Evolutionary conservation across 352 stramenopile species (phyloP).

Genomic region (Globisporangium abappressorium): DNA sequence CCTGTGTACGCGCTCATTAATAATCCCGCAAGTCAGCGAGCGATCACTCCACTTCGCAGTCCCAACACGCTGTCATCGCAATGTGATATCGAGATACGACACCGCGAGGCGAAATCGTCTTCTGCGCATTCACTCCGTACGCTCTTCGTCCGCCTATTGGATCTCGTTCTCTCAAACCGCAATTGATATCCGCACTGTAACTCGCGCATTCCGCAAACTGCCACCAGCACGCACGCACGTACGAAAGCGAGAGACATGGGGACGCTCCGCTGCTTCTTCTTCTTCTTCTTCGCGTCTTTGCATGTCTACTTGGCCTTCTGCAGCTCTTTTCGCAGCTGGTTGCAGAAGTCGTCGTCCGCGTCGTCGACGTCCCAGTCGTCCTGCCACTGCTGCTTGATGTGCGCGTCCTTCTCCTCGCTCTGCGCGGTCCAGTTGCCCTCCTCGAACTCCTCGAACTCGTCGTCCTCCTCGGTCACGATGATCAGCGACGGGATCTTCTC

Average conservation of each 20-base stretch:
- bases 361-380: constrained; percentile 92
- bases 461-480: constrained; percentile 84
- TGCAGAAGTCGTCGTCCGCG: constrained; percentile 92
- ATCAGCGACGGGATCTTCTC: constrained; percentile 72
- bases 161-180: background rate
- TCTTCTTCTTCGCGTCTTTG: background rate
- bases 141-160: background rate
- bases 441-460: constrained; percentile 90
- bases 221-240: background rate
- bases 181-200: background rate
- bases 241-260: background rate
- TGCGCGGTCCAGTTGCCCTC: constrained; percentile 73
- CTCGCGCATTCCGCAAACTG: background rate
- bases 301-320: constrained; percentile 74
- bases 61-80: background rate
- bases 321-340: constrained; percentile 88
- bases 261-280: background rate
- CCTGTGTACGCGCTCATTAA: background rate
- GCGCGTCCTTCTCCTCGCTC: constrained; percentile 74
- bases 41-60: background rate
- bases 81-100: background rate
- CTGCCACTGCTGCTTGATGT: constrained; percentile 91
- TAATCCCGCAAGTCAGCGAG: background rate
- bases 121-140: background rate
- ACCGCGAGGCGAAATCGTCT: background rate